Base-by-base conservation (phyloP, 768 basidiomycete species). In the Hericium rajendrae region DNA sequence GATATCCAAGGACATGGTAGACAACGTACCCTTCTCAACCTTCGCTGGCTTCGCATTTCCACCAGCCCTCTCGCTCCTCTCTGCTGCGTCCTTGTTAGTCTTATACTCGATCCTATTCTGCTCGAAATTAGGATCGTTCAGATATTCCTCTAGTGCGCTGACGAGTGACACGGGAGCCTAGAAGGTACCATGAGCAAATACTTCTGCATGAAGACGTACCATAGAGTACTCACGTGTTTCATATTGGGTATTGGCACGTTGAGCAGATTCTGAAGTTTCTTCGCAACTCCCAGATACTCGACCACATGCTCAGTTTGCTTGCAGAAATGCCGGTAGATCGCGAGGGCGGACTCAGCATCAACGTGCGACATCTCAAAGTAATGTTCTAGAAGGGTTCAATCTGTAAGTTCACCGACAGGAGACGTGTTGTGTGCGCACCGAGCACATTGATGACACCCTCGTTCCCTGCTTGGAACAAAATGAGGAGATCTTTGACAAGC, bases 351-450 rank as follows among this genome's bases (percentile, higher is more conserved):
- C 39, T 80, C 73, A 0, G 95, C 97, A 67, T 98, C 95, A n/a
- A 85, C 71, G 60, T 89, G 88, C 0, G 93, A 91, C 97, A 98
- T 98, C 69, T 97, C 94, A 66, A 98, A 97, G 71, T 97, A 99
- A 72, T 95, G 88, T 67, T 97, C 97, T 85, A 26, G 32, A 24
- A 53, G 68, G 62, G 64, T 37, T n/a, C 15, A 48, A 38, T 26
- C 13, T 37, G 15, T 13, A 24, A 43, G 13, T 43, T 75, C 13
- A 15, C 13, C 59, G 71, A 68, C 13, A 73, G 70, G 38, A 72
- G 61, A 48, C 62, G 66, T 55, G 73, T 65, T 60, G 67, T 71
- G 67, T 10, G 69, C 70, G 72, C 72, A 80, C 84, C 94, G 48
- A 89, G 74, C 38, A 88, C 82, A 64, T 88, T 89, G 65, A 86